Percentiles rank a stretch among this genome's conserved stretches.
phyloP scores from a whole-genome alignment of 495 filamentous ascomycete species.

The Penicillium goetzii region DNA sequence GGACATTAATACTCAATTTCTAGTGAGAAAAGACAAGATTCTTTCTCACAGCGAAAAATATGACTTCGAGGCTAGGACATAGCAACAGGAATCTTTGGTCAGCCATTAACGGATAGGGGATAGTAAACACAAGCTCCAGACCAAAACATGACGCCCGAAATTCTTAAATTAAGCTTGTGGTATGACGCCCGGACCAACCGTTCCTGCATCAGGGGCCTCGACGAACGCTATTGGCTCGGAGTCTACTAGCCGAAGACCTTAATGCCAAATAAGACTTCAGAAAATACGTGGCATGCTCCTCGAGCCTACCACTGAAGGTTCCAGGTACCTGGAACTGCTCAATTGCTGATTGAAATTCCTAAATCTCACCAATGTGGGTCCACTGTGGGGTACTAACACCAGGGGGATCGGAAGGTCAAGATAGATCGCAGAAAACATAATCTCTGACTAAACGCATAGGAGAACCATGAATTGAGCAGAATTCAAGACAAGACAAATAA shows the following conservation, averaged over 20 bases:
- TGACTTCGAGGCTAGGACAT: no score
- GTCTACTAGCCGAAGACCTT: neutral
- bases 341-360: neutral
- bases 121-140: no score
- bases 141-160: neutral
- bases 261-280: neutral
- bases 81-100: no score
- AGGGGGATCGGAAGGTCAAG: neutral
- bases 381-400: neutral
- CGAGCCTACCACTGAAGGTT: neutral
- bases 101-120: no score
- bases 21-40: no score
- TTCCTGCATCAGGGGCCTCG: neutral
- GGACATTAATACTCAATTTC: no score
- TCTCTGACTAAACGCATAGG: no score
- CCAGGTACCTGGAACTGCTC: neutral
- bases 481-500: no score
- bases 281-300: neutral
- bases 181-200: neutral
- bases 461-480: no score
- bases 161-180: neutral
- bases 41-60: no score
- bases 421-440: no score
- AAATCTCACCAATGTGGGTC: neutral
- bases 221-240: neutral